Evolutionary conservation across 371 early-diverging fungal species (phyloP), one percentile per base, ranked within the genome.

Genomic region (Thermomucor indicae-seudaticae): DNA sequence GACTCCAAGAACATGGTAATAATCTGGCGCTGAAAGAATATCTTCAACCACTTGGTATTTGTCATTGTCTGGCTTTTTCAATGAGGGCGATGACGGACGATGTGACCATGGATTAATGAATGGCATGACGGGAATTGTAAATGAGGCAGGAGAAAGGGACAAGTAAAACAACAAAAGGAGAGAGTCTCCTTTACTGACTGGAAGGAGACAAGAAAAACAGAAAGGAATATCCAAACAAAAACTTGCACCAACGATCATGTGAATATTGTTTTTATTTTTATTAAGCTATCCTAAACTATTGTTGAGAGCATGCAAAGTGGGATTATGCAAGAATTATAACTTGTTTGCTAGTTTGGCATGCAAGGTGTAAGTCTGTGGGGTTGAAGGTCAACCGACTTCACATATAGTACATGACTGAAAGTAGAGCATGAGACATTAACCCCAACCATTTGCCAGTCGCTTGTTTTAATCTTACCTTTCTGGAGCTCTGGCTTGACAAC

Each of bases 1-100:
- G 8, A 73, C 49, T 1, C 63, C 70, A 23, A 73, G 45, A 10
- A 67, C 65, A 38, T 53, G 57, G 35, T 73, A 73, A 43, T 66
- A 66, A 42, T 66, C 59, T 4, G 65, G 39, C 29, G 69, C 69
- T 16, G 43, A 53, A 27, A 73, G 51, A 27, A 73, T 67, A 23
- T 64, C 62, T 23, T 73, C 70, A 2, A 73, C 73, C 50, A 55
- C 34, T 34, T 46, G 47, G 41, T 69, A 73, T 47, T 67, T 73
- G 25, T 67, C 64, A 31, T 11, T 42, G 23, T 53, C 47, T 31
- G 48, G 19, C 16, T 20, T 22, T 35, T 32, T 6, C 12, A 4
- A 7, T 25, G 12, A 3, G 49, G 32, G 14, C 28, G n/a, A 20
- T 46, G 48, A 11, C 34, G 38, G 11, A 40, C 25, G 30, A 19